These are phyloP conservation scores for Starmerella bombi DNA, from an alignment of 805 yeast genomes.

Conservation along the genomic window DNA sequence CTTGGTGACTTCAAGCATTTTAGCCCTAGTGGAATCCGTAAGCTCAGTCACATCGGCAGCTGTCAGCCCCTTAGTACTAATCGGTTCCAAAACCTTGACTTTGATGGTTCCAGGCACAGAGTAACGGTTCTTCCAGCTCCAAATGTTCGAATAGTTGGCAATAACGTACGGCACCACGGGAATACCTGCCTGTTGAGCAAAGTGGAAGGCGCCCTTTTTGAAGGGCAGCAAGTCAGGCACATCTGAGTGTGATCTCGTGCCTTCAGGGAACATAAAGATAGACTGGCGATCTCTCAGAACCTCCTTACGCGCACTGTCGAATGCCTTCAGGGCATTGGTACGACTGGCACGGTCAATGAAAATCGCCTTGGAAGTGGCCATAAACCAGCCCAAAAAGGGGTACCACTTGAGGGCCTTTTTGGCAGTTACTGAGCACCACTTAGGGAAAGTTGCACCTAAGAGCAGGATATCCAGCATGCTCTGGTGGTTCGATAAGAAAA, in stretches of 20 bases:
- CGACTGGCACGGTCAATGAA: slow-evolving; percentile 75
- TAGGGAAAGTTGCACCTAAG: slow-evolving; percentile 74
- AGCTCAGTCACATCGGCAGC: slow-evolving; percentile 58
- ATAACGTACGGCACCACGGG: slow-evolving; percentile 85
- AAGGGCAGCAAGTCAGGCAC: slow-evolving; percentile 66
- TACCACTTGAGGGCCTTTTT: slow-evolving; percentile 69
- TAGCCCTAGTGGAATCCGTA: slow-evolving; percentile 40
- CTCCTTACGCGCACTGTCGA: slow-evolving; percentile 51
- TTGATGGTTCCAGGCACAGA: slow-evolving; percentile 64
- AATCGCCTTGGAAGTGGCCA: slow-evolving; percentile 80
- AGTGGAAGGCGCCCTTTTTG: slow-evolving; percentile 96
- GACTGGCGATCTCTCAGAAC: slow-evolving; percentile 56
- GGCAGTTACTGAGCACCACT: slow-evolving; percentile 83
- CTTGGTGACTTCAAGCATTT: slow-evolving; percentile 37
- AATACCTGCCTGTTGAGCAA: slow-evolving; percentile 82
- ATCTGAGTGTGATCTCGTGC: slow-evolving; percentile 74
- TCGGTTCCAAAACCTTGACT: slow-evolving; percentile 70
- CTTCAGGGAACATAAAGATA: slow-evolving; percentile 90
- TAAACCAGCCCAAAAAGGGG: slow-evolving; percentile 95
- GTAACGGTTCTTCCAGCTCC: slow-evolving; percentile 45
- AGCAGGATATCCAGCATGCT: slow-evolving; percentile 72
- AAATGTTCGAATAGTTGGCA: slow-evolving; percentile 66
- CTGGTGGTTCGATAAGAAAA: slow-evolving; percentile 81
- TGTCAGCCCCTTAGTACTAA: slow-evolving; percentile 54
- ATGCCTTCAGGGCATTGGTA: slow-evolving; percentile 59